These are phyloP conservation scores for Clarireedia homoeocarpa DNA, from an alignment of 2,329 filamentous ascomycete genomes.

Conservation along the genomic window DNA sequence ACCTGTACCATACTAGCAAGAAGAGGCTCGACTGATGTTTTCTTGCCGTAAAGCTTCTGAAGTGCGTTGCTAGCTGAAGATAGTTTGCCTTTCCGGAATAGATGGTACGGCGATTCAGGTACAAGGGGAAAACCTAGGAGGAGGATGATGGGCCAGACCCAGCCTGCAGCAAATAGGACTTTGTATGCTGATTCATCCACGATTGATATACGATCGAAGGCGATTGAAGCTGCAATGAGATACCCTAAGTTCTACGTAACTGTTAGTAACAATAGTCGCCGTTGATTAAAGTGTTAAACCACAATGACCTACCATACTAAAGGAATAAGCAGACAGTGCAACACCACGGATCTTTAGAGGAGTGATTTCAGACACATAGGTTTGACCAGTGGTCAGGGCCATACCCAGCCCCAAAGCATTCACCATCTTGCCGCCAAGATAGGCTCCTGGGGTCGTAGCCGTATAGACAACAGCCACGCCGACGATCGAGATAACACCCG, in stretches of 20 bases:
- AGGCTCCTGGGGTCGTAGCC: background rate
- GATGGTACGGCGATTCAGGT: background rate
- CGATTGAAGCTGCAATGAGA: constrained; percentile 1
- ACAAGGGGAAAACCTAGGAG: background rate
- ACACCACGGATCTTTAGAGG: background rate
- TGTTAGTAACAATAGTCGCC: background rate
- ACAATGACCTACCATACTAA: background rate
- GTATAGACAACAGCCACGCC: background rate
- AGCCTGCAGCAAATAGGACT: background rate
- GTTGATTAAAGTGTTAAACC: background rate
- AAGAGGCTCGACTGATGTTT: background rate
- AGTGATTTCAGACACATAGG: background rate
- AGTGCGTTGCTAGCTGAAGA: background rate
- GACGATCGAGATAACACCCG: background rate
- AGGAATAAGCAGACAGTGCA: constrained; percentile 1
- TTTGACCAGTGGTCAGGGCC: constrained; percentile 1
- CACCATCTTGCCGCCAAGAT: background rate
- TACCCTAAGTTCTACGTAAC: background rate
- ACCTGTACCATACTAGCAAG: background rate
- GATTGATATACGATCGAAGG: background rate
- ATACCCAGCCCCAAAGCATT: background rate
- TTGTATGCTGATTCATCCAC: constrained; percentile 1
- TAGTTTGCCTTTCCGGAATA: background rate
- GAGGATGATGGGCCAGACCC: background rate
- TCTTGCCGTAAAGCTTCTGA: background rate